These are phyloP conservation scores for Beta corolliflora DNA, from an alignment of 179 eudicot species.

Conservation along the genomic window DNA sequence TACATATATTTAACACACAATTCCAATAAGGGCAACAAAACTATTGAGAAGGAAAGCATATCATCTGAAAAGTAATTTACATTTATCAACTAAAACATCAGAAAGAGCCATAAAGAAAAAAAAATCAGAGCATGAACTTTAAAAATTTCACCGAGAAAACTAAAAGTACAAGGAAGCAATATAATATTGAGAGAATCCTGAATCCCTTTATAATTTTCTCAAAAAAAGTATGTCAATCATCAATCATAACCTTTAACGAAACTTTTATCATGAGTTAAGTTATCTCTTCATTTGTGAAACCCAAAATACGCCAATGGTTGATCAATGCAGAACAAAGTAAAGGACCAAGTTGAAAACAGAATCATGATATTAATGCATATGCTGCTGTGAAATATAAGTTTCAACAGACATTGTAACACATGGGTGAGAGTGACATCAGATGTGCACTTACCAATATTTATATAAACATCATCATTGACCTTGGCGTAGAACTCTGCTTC, in stretches of 20 bases:
- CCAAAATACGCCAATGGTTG: background rate
- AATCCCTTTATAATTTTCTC: background rate
- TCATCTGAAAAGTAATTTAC: background rate
- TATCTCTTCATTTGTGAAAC: background rate
- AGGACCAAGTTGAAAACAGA: background rate
- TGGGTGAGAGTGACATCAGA: background rate
- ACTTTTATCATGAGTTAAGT: background rate
- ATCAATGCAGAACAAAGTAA: background rate
- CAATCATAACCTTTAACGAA: background rate
- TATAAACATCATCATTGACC: conserved; percentile 84
- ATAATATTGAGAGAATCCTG: background rate
- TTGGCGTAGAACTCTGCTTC: conserved; percentile 88
- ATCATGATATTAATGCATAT: background rate
- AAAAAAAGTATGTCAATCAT: background rate
- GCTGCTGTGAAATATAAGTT: background rate
- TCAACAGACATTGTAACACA: conserved; percentile 8
- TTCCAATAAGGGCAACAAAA: background rate
- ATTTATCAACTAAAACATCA: background rate
- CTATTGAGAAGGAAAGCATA: background rate
- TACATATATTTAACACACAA: background rate
- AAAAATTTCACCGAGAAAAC: background rate
- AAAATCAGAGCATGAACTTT: background rate
- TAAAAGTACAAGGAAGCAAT: background rate
- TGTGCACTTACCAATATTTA: conserved; percentile 69
- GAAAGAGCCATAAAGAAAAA: background rate